Evolutionary conservation across 164 flowering plant genomes (phyloP).

Genomic region (Nymphaea colorata): DNA sequence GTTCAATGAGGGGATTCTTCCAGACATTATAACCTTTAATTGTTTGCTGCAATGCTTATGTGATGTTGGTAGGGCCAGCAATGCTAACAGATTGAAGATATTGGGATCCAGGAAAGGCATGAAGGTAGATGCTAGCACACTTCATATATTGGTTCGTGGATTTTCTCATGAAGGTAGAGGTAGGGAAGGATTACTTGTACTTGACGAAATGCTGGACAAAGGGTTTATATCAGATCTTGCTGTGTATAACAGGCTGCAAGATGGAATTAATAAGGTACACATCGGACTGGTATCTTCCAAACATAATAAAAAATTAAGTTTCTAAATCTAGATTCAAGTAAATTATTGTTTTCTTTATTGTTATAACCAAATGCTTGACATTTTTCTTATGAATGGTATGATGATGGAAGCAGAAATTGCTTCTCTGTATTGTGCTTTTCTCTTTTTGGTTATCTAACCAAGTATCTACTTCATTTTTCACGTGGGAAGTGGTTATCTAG

Average conservation of each 20-base stretch:
- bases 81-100: conserved; percentile 58
- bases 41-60: conserved; percentile 57
- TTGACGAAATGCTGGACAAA: conserved; percentile 81
- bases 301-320: no score
- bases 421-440: no score
- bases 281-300: no score
- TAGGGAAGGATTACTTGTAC: conserved; percentile 51
- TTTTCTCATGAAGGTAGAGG: conserved; percentile 44
- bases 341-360: no score
- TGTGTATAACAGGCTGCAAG: conserved; percentile 58
- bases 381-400: no score
- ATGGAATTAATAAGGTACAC: conserved; percentile 6
- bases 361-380: no score
- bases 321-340: no score
- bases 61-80: conserved; percentile 37
- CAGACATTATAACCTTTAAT: conserved; percentile 68
- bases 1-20: conserved; percentile 44
- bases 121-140: conserved; percentile 41
- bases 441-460: no score
- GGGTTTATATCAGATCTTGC: conserved; percentile 70
- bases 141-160: conserved; percentile 50
- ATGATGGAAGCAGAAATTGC: no score
- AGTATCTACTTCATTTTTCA: no score
- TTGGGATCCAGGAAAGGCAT: conserved; percentile 62
- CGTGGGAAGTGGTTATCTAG: no score